These are phyloP conservation scores for Cardamine chenopodiifolia DNA, from an alignment of 345 rosid genomes.

Conservation along the genomic window DNA sequence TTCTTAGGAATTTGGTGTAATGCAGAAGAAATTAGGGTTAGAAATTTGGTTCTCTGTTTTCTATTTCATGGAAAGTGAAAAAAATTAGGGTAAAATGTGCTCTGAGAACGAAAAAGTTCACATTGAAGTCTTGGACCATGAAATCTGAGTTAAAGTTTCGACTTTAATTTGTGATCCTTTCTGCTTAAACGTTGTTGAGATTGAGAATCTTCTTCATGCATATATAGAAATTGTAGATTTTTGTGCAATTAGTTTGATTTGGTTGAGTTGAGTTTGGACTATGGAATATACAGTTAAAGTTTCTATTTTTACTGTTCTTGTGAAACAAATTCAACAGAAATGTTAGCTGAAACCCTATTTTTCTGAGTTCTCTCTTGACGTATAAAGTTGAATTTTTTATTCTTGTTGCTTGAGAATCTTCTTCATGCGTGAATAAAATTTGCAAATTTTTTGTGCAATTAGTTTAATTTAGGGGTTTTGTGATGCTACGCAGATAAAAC, in stretches of 20 bases:
- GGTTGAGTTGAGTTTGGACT: background rate
- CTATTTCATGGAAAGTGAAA: background rate
- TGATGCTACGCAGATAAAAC: slow-evolving; percentile 33
- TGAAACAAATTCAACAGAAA: background rate
- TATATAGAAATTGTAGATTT: background rate
- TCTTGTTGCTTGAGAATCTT: background rate
- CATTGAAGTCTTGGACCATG: background rate
- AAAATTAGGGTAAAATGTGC: background rate
- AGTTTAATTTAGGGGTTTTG: background rate
- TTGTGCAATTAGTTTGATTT: background rate
- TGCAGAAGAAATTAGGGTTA: slow-evolving; percentile 4
- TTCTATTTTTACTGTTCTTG: background rate
- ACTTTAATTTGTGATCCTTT: background rate
- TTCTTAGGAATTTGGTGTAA: background rate
- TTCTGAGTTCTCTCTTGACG: background rate
- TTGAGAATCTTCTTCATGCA: slow-evolving; percentile 29
- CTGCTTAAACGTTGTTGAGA: background rate
- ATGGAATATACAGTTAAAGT: background rate
- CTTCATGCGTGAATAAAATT: slow-evolving; percentile 12
- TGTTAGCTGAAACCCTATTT: background rate
- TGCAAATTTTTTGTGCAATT: background rate
- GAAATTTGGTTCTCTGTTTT: background rate
- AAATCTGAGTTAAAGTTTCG: slow-evolving; percentile 2
- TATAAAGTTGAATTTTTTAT: background rate
- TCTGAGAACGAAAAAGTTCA: background rate